phyloP scores from a whole-genome alignment of 352 stramenopile genomes.

The Pythium aristosporum region DNA sequence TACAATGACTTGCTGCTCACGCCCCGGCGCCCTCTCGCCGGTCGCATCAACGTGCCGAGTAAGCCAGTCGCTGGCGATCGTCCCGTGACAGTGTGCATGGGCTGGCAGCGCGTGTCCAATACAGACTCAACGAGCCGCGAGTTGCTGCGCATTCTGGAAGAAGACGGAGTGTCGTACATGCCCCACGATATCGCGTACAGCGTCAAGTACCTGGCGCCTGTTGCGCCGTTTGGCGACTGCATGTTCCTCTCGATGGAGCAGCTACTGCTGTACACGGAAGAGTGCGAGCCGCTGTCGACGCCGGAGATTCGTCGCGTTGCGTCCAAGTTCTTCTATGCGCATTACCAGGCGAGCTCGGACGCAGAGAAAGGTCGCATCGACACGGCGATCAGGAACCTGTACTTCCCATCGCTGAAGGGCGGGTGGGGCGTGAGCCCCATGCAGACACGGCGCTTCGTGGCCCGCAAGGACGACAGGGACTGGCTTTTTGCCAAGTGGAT shows the following conservation, averaged over 20 bases:
- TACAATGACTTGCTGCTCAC: constrained; percentile 65
- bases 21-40: constrained; percentile 44
- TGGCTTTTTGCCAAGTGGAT: constrained; percentile 75
- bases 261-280: constrained; percentile 81
- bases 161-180: constrained; percentile 83
- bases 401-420: constrained; percentile 78
- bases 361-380: constrained; percentile 79
- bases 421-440: constrained; percentile 84
- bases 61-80: constrained; percentile 67
- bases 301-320: constrained; percentile 70
- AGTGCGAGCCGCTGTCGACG: constrained; percentile 71
- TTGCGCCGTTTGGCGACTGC: constrained; percentile 82
- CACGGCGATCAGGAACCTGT: constrained; percentile 83
- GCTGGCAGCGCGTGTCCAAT: constrained; percentile 77
- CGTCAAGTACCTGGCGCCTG: constrained; percentile 85
- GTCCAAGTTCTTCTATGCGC: constrained; percentile 73
- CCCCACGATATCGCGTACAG: constrained; percentile 87
- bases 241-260: constrained; percentile 89
- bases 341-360: constrained; percentile 56
- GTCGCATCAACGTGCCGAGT: constrained; percentile 55
- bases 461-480: constrained; percentile 60
- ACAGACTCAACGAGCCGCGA: constrained; percentile 76
- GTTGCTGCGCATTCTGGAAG: constrained; percentile 71
- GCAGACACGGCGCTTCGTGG: constrained; percentile 80
- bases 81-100: constrained; percentile 83